Evolutionary conservation across 192 early-diverging fungal species (phyloP).

Genomic region (Coemansia sp.): DNA sequence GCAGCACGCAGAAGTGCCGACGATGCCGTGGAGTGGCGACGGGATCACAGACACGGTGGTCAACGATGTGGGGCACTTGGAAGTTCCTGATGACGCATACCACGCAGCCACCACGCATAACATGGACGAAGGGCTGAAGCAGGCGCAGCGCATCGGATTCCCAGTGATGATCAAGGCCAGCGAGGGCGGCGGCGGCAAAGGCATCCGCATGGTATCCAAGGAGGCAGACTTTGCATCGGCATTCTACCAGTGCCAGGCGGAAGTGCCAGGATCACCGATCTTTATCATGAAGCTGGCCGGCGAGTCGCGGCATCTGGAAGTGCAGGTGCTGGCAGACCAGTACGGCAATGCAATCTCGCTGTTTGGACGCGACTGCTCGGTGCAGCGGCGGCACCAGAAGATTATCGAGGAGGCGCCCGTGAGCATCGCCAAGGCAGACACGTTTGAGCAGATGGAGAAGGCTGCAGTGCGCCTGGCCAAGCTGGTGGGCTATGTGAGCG

Average conservation of each 20-base stretch:
- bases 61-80: slow-evolving; percentile 71
- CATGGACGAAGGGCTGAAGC: slow-evolving; percentile 78
- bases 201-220: slow-evolving; percentile 90
- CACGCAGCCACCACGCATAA: slow-evolving; percentile 78
- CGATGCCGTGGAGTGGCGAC: slow-evolving; percentile 91
- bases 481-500: slow-evolving; percentile 91
- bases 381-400: slow-evolving; percentile 98
- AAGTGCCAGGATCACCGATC: slow-evolving; percentile 95
- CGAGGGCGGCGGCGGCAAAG: slow-evolving; percentile 98
- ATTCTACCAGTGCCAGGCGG: slow-evolving; percentile 87
- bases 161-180: slow-evolving; percentile 99
- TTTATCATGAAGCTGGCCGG: slow-evolving; percentile 98
- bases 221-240: slow-evolving; percentile 67
- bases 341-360: slow-evolving; percentile 98
- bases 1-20: slow-evolving; percentile 94
- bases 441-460: slow-evolving; percentile 88
- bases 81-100: slow-evolving; percentile 80
- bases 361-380: slow-evolving; percentile 98
- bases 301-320: slow-evolving; percentile 93
- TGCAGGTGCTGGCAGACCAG: slow-evolving; percentile 93
- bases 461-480: slow-evolving; percentile 94
- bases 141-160: slow-evolving; percentile 88
- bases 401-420: slow-evolving; percentile 99
- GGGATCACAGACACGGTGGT: slow-evolving; percentile 72
- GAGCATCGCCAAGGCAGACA: slow-evolving; percentile 73